Evolutionary conservation across 1,139 yeast genomes (phyloP).

Genomic region (Saccharomyces uvarum): DNA sequence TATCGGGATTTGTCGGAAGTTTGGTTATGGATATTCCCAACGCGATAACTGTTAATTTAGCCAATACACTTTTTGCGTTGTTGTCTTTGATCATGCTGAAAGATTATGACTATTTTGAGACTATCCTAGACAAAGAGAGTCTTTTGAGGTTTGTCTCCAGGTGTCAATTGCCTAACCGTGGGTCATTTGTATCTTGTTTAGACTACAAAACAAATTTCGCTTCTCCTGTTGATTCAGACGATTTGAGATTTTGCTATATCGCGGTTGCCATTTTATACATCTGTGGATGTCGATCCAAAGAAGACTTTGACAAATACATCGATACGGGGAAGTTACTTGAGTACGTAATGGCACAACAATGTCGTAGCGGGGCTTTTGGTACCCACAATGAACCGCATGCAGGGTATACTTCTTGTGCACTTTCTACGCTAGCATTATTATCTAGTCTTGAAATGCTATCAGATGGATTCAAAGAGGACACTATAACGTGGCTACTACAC

Average conservation of each 20-base stretch:
- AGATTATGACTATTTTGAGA: slow-evolving; percentile 14
- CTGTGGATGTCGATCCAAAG: slow-evolving; percentile 32
- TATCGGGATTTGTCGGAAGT: slow-evolving; percentile 28
- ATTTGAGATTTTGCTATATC: slow-evolving; percentile 66
- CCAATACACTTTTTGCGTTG: slow-evolving; percentile 30
- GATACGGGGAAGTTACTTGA: slow-evolving; percentile 36
- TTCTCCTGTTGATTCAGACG: slow-evolving; percentile 55
- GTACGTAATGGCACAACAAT: slow-evolving; percentile 40
- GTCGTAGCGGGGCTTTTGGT: slow-evolving; percentile 66
- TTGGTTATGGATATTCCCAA: slow-evolving; percentile 11
- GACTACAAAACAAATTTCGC: slow-evolving; percentile 29
- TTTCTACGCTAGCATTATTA: slow-evolving; percentile 52
- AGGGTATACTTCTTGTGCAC: slow-evolving; percentile 81
- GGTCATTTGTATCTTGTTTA: slow-evolving; percentile 50
- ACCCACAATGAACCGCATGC: slow-evolving; percentile 67
- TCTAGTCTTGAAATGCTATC: slow-evolving; percentile 26
- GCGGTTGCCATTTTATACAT: slow-evolving; percentile 59
- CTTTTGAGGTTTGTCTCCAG: slow-evolving; percentile 18
- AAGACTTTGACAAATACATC: slow-evolving; percentile 35
- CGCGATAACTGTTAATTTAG: slow-evolving; percentile 19
- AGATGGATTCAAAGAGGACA: slow-evolving; percentile 25
- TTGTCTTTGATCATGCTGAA: slow-evolving; percentile 14
- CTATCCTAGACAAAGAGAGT: slow-evolving; percentile 9
- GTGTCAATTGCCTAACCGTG: slow-evolving; percentile 34
- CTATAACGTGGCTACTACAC: slow-evolving; percentile 53